A percentile compares a stretch with the other conserved stretches of the same genome.
Conservation (phyloP, 202 grass and related monocot genomes). For the Musa balbisiana region DNA sequence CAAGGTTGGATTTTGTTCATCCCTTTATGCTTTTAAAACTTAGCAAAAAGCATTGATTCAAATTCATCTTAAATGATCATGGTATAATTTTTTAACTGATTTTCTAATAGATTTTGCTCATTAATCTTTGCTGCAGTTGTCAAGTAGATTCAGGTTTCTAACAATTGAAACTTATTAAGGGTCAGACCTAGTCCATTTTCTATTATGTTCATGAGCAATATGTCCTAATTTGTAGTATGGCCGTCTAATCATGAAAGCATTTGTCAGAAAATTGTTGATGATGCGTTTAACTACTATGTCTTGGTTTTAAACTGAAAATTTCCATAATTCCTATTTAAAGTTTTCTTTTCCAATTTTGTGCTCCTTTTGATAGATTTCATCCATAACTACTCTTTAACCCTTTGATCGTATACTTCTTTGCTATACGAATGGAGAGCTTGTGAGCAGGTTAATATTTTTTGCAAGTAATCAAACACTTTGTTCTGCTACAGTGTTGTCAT, state of each 20-base stretch:
- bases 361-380: neutral
- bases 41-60: neutral
- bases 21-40: neutral
- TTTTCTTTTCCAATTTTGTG: neutral
- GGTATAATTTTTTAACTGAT: neutral
- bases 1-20: slow-evolving; percentile 48
- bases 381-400: neutral
- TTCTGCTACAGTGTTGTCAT: neutral
- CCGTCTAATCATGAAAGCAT: no score
- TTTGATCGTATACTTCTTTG: neutral
- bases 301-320: no score
- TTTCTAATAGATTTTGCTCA: neutral
- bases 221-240: neutral
- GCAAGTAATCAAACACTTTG: neutral
- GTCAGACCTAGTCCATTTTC: neutral
- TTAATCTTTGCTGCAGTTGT: neutral
- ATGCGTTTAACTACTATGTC: no score
- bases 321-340: neutral
- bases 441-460: neutral
- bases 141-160: neutral
- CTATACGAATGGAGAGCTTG: neutral
- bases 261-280: no score
- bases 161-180: neutral
- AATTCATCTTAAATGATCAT: neutral
- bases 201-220: neutral